Conservation (phyloP, 352 stramenopile genomes). For the Phytopythium ostracodes region DNA sequence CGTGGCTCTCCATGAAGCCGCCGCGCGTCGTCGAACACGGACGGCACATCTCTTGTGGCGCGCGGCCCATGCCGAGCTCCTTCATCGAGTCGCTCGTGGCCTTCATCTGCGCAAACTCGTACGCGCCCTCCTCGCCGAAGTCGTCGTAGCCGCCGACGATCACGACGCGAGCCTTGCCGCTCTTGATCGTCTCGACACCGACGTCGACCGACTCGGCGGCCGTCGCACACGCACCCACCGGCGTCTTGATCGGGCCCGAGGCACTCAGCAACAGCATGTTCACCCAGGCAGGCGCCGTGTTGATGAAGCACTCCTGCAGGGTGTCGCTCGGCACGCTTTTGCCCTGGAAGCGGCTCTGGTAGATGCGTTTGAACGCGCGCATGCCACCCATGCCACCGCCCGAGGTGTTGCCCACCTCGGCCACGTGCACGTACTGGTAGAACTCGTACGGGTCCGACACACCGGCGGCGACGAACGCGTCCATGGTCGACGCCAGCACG, state of each 20-base stretch:
- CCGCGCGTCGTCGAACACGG: constrained; percentile 73
- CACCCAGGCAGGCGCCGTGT: constrained; percentile 85
- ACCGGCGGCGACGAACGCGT: constrained; percentile 73
- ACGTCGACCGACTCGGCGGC: constrained; percentile 87
- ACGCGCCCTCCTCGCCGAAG: constrained; percentile 81
- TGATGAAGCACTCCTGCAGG: constrained; percentile 87
- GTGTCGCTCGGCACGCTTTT: constrained; percentile 76
- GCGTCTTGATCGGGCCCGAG: constrained; percentile 87
- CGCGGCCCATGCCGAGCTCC: constrained; percentile 70
- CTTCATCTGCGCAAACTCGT: constrained; percentile 90
- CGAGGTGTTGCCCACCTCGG: constrained; percentile 82
- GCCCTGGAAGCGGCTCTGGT: constrained; percentile 59
- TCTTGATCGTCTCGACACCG: constrained; percentile 87
- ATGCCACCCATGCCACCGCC: constrained; percentile 83
- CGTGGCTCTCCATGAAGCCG: constrained; percentile 89
- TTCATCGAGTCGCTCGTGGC: constrained; percentile 84
- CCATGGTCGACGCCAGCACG: constrained; percentile 68
- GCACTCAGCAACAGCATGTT: constrained; percentile 89
- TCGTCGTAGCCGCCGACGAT: constrained; percentile 87
- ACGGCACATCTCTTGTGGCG: constrained; percentile 80
- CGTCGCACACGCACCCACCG: constrained; percentile 82
- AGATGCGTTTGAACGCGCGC: constrained; percentile 74
- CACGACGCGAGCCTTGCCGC: constrained; percentile 78
- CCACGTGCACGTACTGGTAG: constrained; percentile 90
- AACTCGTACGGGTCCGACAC: constrained; percentile 90